Percentiles rank a stretch among this genome's conserved stretches.
These are phyloP conservation scores for Hygrophila difformis DNA, from an alignment of 257 asterid genomes.

Conservation along the genomic window DNA sequence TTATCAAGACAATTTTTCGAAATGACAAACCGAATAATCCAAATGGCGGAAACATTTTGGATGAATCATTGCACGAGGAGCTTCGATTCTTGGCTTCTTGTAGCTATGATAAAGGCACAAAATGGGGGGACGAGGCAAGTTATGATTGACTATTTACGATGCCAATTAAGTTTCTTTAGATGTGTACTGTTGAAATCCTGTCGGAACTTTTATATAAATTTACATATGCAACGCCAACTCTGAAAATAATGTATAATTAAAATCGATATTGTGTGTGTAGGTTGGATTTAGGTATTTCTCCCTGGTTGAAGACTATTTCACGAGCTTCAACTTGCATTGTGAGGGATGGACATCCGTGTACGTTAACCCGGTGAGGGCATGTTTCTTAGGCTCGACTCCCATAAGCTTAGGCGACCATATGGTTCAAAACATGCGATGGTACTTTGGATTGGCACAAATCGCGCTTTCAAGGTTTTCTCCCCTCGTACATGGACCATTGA, in stretches of 20 bases:
- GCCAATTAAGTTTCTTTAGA: too few species aligned
- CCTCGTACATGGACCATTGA: constrained; percentile 35
- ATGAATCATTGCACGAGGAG: constrained; percentile 30
- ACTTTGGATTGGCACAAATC: constrained; percentile 48
- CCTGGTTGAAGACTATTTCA: constrained; percentile 58
- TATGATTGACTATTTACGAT: too few species aligned
- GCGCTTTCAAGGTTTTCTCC: constrained; percentile 49
- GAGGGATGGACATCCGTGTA: constrained; percentile 56
- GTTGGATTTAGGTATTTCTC: constrained; percentile 64
- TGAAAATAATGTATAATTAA: too few species aligned
- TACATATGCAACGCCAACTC: too few species aligned
- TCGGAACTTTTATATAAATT: too few species aligned
- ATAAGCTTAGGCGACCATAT: constrained; percentile 51
- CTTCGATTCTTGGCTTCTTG: constrained; percentile 61
- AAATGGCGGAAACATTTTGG: constrained; percentile 10
- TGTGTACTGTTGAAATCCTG: too few species aligned
- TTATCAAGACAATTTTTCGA: constrained; percentile 38
- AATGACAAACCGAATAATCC: constrained; percentile 15
- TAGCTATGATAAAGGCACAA: constrained; percentile 51
- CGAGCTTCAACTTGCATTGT: constrained; percentile 41
- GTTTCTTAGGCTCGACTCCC: constrained; percentile 51
- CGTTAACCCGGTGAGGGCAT: constrained; percentile 47
- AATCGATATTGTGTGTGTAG: too few species aligned
- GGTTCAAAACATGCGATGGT: constrained; percentile 56
- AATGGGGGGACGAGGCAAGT: constrained; percentile 65